Conservation (phyloP, 768 basidiomycete species). For the Gloeopeniophorella convolvens region DNA sequence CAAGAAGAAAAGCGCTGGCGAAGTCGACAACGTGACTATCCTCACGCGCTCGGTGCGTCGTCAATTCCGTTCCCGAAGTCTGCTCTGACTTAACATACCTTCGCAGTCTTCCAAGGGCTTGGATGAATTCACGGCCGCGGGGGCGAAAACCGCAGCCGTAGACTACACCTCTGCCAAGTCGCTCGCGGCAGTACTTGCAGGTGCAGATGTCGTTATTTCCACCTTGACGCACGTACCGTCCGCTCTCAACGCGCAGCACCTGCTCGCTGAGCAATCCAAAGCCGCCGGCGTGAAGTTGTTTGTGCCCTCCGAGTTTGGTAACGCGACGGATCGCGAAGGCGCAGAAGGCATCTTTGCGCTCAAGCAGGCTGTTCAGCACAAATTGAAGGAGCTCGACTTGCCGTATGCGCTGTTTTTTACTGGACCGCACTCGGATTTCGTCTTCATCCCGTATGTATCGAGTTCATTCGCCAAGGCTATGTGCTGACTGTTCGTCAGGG, state of each 20-base stretch:
- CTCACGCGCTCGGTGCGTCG: slow-evolving; percentile 6
- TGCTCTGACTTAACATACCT: neutral
- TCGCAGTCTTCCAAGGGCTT: neutral
- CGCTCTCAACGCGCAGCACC: slow-evolving; percentile 21
- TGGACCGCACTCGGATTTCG: slow-evolving; percentile 9
- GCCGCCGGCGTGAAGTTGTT: slow-evolving; percentile 26
- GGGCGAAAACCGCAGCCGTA: slow-evolving; percentile 8
- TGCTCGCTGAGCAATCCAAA: slow-evolving; percentile 28
- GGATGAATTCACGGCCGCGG: slow-evolving; percentile 2
- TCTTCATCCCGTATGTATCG: slow-evolving; percentile 9
- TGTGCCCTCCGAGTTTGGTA: slow-evolving; percentile 29
- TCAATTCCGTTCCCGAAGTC: neutral
- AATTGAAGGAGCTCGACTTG: slow-evolving; percentile 17
- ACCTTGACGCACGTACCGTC: neutral
- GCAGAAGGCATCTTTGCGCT: slow-evolving; percentile 1
- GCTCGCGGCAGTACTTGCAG: slow-evolving; percentile 6
- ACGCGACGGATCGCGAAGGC: slow-evolving; percentile 1
- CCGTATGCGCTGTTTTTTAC: slow-evolving; percentile 21
- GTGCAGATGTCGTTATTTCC: slow-evolving; percentile 13
- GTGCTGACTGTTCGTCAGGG: neutral
- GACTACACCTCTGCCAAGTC: slow-evolving; percentile 14
- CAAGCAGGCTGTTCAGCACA: slow-evolving; percentile 12
- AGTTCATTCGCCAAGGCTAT: neutral
- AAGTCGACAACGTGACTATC: slow-evolving; percentile 6
- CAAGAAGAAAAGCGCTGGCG: neutral